A percentile compares a stretch with the other conserved stretches of the same genome.
These are phyloP conservation scores for Penicillium steckii DNA, from an alignment of 495 filamentous ascomycete species.

Conservation along the genomic window DNA sequence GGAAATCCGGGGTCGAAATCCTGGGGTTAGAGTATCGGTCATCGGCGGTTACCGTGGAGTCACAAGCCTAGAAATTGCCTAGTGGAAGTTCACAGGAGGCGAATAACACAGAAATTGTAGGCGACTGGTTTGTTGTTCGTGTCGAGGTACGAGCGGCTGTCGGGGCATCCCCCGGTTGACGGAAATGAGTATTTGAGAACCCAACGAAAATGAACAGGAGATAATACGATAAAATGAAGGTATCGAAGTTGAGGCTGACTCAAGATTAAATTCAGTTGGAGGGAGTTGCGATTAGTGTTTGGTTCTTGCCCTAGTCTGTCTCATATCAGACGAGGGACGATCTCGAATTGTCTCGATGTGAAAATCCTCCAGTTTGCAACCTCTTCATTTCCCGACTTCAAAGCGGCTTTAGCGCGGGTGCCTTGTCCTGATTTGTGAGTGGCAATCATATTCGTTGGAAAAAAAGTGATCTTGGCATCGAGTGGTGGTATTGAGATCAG, in stretches of 20 bases:
- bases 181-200: background rate
- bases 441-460: background rate
- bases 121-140: background rate
- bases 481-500: no score
- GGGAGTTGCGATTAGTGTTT: background rate
- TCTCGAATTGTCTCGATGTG: background rate
- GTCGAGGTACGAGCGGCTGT: background rate
- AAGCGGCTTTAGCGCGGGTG: background rate
- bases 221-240: background rate
- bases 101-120: background rate
- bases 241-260: background rate
- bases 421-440: background rate
- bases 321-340: background rate
- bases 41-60: conserved; percentile 14
- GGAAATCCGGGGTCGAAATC: conserved; percentile 1
- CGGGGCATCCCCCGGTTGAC: background rate
- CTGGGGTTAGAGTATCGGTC: conserved; percentile 1
- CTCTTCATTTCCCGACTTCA: background rate
- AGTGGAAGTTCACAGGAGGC: background rate
- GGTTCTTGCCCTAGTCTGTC: background rate
- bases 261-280: background rate
- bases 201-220: background rate
- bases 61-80: background rate
- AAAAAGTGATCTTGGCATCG: background rate
- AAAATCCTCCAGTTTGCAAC: background rate